phyloP scores from a whole-genome alignment of 768 basidiomycete genomes.

The Lentinus brumalis region DNA sequence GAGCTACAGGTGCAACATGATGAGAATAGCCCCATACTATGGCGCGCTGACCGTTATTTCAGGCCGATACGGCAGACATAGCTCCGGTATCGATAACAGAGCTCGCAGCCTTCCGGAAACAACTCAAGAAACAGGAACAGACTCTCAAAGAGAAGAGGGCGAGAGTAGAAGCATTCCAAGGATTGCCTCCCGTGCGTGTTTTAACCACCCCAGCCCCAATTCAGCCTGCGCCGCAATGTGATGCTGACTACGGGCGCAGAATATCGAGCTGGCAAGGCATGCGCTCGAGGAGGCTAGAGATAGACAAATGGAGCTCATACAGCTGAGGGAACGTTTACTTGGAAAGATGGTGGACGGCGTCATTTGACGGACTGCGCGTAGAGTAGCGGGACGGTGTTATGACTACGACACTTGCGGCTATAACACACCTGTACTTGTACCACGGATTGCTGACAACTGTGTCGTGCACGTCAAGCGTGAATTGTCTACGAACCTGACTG shows the following conservation, averaged over 20 bases:
- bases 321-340: slow-evolving; percentile 49
- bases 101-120: slow-evolving; percentile 41
- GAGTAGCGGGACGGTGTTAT: no score
- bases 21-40: not conserved
- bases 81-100: slow-evolving; percentile 40
- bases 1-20: slow-evolving; percentile 29
- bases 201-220: not conserved
- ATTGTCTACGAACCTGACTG: no score
- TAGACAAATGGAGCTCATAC: slow-evolving; percentile 48
- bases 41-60: not conserved
- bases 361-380: not conserved
- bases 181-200: slow-evolving; percentile 47
- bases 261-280: slow-evolving; percentile 47
- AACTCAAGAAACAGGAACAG: slow-evolving; percentile 38
- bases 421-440: no score
- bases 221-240: not conserved
- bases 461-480: no score
- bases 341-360: slow-evolving; percentile 49
- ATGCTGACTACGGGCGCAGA: slow-evolving; percentile 31
- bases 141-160: slow-evolving; percentile 45
- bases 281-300: slow-evolving; percentile 43
- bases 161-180: slow-evolving; percentile 49
- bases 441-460: no score
- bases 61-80: slow-evolving; percentile 35
- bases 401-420: no score